Evolutionary conservation across 2,329 filamentous ascomycete species (phyloP).

Genomic region (Alternaria burnsii): DNA sequence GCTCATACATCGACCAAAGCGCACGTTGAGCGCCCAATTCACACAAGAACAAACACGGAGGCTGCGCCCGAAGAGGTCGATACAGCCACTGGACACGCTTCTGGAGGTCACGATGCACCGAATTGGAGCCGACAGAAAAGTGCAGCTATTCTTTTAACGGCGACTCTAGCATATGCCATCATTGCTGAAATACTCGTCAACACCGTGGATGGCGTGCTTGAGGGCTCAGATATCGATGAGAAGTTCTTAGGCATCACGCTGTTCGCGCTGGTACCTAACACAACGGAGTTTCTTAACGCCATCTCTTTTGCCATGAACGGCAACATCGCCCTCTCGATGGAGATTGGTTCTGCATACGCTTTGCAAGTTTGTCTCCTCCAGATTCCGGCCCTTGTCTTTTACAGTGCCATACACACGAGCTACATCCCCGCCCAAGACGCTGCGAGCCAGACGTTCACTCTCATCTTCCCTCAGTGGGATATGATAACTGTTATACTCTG

Average conservation of each 20-base stretch:
- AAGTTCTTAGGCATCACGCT: constrained; percentile 97
- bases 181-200: constrained; percentile 97
- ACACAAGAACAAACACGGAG: constrained; percentile 50
- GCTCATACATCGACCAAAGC: constrained; percentile 46
- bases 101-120: constrained; percentile 87
- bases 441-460: constrained; percentile 72
- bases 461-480: constrained; percentile 99
- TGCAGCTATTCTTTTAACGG: constrained; percentile 84
- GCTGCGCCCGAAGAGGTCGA: constrained; percentile 61
- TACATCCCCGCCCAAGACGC: constrained; percentile 65
- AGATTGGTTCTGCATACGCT: constrained; percentile 96
- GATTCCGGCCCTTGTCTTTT: constrained; percentile 90
- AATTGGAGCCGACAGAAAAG: constrained; percentile 97
- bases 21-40: constrained; percentile 50
- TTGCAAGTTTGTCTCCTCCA: constrained; percentile 95
- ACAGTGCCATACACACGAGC: constrained; percentile 77
- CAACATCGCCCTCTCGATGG: constrained; percentile 98
- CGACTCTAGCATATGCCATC: constrained; percentile 92
- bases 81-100: constrained; percentile 55
- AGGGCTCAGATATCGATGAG: constrained; percentile 90
- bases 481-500: constrained; percentile 97
- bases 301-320: constrained; percentile 99
- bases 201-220: constrained; percentile 94
- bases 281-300: constrained; percentile 97
- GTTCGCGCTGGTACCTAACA: constrained; percentile 96